phyloP scores from a whole-genome alignment of 2,329 filamentous ascomycete genomes.

The Colletotrichum sp. region DNA sequence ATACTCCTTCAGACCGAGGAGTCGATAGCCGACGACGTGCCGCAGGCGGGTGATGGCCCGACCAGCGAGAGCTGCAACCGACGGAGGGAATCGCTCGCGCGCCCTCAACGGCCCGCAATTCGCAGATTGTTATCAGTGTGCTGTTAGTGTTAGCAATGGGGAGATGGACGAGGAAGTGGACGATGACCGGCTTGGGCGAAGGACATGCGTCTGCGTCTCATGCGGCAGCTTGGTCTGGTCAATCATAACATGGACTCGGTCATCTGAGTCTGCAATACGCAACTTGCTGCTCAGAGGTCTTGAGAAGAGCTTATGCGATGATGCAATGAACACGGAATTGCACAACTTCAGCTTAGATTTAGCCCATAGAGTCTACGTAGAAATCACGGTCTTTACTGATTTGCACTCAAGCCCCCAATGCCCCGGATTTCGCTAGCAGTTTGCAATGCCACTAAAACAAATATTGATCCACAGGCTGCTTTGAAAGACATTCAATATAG shows the following conservation, averaged over 20 bases:
- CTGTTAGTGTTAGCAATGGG: slow-evolving; percentile 15
- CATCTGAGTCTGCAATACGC: neutral
- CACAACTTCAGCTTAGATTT: neutral
- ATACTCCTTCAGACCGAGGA: neutral
- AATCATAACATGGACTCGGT: neutral
- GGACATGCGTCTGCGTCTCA: neutral
- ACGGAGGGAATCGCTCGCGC: slow-evolving; percentile 12
- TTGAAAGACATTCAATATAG: neutral
- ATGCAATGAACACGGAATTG: neutral
- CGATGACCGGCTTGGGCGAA: neutral
- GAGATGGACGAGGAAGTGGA: neutral
- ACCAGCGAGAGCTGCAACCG: slow-evolving; percentile 19
- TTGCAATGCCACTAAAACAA: neutral
- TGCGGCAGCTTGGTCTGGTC: neutral
- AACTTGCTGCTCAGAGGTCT: neutral
- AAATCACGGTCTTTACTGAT: slow-evolving; percentile 13
- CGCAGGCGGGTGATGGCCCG: slow-evolving; percentile 21
- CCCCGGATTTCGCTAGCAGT: neutral
- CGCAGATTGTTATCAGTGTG: slow-evolving; percentile 13
- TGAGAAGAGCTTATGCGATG: neutral
- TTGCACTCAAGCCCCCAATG: neutral
- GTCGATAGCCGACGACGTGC: slow-evolving; percentile 7
- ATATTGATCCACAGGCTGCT: neutral
- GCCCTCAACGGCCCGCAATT: slow-evolving; percentile 20
- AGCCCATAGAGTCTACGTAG: neutral